Evolutionary conservation across 2,329 filamentous ascomycete genomes (phyloP).

Genomic region (Trichoderma atrobrunneum): DNA sequence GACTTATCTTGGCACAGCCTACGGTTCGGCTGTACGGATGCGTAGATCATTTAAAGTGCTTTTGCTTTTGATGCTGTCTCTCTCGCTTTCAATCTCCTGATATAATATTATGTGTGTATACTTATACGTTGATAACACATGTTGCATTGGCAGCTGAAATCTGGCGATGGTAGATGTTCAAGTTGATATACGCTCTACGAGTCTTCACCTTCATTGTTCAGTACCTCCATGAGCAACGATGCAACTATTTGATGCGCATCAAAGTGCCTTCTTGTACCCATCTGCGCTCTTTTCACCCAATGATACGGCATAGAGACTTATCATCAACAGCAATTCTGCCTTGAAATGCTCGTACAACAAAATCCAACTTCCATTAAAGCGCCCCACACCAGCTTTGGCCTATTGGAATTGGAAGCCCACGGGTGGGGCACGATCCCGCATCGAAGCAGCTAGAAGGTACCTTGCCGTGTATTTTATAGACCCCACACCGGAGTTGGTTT

Average conservation of each 20-base stretch:
- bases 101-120: not conserved
- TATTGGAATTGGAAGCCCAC: slow-evolving; percentile 30
- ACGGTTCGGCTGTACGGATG: not conserved
- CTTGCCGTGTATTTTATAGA: slow-evolving; percentile 26
- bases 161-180: not conserved
- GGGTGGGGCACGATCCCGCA: slow-evolving; percentile 28
- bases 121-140: not conserved
- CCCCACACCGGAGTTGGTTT: slow-evolving; percentile 25
- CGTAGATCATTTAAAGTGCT: not conserved
- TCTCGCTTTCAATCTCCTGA: too few relatives aligned
- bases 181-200: not conserved
- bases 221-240: not conserved
- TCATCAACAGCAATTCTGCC: not conserved
- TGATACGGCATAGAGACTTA: not conserved
- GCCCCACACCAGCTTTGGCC: slow-evolving; percentile 28
- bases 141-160: not conserved
- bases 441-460: slow-evolving; percentile 45
- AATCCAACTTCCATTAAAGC: not conserved
- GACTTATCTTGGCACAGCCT: not conserved
- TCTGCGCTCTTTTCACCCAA: not conserved
- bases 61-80: too few relatives aligned
- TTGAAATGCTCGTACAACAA: not conserved
- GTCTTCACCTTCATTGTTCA: not conserved
- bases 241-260: not conserved
- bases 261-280: not conserved